These are phyloP conservation scores for Aspergillus brunneoviolaceus DNA, from an alignment of 2,329 filamentous ascomycete species.

Conservation along the genomic window DNA sequence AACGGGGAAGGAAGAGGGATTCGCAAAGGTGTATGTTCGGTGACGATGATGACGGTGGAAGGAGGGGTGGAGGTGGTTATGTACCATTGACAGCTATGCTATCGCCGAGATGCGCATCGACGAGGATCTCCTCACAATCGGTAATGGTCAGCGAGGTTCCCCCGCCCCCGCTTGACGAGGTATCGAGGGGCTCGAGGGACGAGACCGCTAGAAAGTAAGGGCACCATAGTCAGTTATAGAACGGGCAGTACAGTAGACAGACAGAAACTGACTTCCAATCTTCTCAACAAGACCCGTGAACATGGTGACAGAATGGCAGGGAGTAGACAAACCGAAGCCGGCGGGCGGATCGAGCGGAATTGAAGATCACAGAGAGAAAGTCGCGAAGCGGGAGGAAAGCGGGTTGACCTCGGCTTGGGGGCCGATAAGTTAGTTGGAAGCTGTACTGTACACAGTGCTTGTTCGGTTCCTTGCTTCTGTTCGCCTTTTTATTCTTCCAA, in stretches of 20 bases:
- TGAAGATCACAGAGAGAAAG: slow-evolving; percentile 1
- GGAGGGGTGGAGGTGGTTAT: not conserved
- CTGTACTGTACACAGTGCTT: not conserved
- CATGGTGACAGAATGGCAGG: slow-evolving; percentile 54
- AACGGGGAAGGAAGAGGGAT: too few relatives aligned
- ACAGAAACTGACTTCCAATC: slow-evolving; percentile 72
- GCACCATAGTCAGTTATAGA: not conserved
- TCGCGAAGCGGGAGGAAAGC: slow-evolving; percentile 1
- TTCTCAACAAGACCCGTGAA: slow-evolving; percentile 94
- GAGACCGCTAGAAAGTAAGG: slow-evolving; percentile 65
- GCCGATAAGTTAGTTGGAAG: not conserved
- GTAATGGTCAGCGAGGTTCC: slow-evolving; percentile 89
- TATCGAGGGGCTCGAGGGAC: slow-evolving; percentile 75
- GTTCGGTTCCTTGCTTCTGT: not conserved
- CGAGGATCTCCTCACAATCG: slow-evolving; percentile 72
- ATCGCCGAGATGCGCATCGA: slow-evolving; percentile 82
- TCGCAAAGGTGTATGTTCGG: too few relatives aligned
- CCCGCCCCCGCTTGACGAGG: slow-evolving; percentile 66
- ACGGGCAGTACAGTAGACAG: slow-evolving; percentile 11
- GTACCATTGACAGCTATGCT: slow-evolving; percentile 89
- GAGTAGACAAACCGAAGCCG: not conserved
- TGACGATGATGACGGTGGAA: not conserved
- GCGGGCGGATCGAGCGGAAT: slow-evolving; percentile 7
- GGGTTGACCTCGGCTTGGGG: slow-evolving; percentile 4
- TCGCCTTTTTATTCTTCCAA: not conserved